Evolutionary conservation across 768 basidiomycete genomes (phyloP), one percentile per base, ranked within the genome.

Genomic region (Tricholoma terreum): DNA sequence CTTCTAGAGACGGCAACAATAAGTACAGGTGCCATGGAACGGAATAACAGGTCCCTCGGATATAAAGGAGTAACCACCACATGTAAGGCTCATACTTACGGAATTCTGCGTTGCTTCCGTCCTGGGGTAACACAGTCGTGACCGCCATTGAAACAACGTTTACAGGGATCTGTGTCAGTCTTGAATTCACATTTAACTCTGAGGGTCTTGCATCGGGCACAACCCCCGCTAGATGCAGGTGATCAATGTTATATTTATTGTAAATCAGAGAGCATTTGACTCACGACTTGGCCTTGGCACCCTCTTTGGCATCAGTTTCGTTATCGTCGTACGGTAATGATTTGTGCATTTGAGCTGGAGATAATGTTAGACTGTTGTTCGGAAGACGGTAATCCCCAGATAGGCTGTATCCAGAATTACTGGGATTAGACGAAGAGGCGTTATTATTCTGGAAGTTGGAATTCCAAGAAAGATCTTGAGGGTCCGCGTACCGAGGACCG

Each of bases 101-200:
- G 90, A 52, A 90, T 80, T 46, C 86, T 78, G 56, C 90, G 85
- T 65, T 89, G 88, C 71, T 90, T 92, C 59, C 87, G 80, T n/a
- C 89, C 90, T n/a, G 90, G 90, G 50, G 88, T 89, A 40, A 85
- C 73, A 62, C 90, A 92, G 52, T 89, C 87, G 55, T 89, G 84
- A 6, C 81, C 82, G 9, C 86, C 86, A 58, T 83, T 82, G 54
- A 81, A 69, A 64, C 90, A 92, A 10, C 90, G 84, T 66, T 83
- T 89, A 71, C 90, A 92, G 2, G 84, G 83, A 63, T 91, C 88
- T 12, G 78, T 82, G 50, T 88, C 86, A 12, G 81, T 81, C 67
- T 76, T 83, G 70, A 89, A 87, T 69, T 90, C 89, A 68, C 90
- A 92, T 62, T 81, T 84, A 56, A 91, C 89, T 77, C 90, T 77